Evolutionary conservation across 192 early-diverging fungal genomes (phyloP), one percentile per base, ranked within the genome.

Genomic region (Cladochytrium replicatum): DNA sequence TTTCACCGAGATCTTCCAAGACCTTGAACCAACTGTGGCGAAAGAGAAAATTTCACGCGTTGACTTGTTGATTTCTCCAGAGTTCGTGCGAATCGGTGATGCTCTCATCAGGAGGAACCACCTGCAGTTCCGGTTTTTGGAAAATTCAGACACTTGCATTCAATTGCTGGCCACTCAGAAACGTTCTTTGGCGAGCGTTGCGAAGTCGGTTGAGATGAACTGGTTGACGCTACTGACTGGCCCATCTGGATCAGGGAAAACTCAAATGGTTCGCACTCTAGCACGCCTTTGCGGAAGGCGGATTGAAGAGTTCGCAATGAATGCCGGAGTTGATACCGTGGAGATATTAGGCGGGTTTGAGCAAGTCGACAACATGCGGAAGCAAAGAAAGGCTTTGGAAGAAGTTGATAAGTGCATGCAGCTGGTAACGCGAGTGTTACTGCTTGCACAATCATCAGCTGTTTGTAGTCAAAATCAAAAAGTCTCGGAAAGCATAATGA

Each of bases 321-420:
- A 93, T 63, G 78, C 83, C 28, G 80, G 84, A 7, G 85, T 97
- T 13, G 95, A 99, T 48, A 86, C 91, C 1, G 85, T 92, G 60
- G 95, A 99, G 59, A 62, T 99, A 6, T 60, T 99, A 15, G 95
- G 95, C 46, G 95, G 95, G 23, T 99, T 97, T 55, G 93, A 99
- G 66, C 95, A 99, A 61, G 82, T 91, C 6, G 93, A 97, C 63
- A 46, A 86, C 32, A 76, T 72, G 23, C 74, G 93, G 26, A 80
- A 87, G 42, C 69, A 74, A 29, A 68, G 78, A 31, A 55, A 49
- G 26, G 48, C 81, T 40, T 27, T 83, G 6, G 57, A 68, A 13
- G 50, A 50, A 2, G 54, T 84, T 15, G 57, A 54, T 17, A 44
- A 65, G 6, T 51, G 78, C 29, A 43, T 77, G 2, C 66, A 69